Evolutionary conservation across 768 basidiomycete genomes (phyloP), one percentile per base, ranked within the genome.

Genomic region (Kwoniella sp.): DNA sequence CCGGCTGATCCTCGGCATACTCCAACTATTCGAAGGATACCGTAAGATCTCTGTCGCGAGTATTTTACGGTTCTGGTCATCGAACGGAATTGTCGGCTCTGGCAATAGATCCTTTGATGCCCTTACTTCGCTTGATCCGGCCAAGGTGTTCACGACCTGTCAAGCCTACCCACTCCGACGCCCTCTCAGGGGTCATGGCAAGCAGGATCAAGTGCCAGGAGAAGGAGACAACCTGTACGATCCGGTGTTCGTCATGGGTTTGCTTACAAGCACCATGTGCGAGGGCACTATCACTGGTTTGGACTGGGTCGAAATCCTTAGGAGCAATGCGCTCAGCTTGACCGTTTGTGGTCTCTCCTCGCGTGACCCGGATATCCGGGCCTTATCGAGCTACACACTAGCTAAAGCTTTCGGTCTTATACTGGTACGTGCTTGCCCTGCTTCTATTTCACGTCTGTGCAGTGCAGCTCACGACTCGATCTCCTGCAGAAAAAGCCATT

Each of bases 261-360:
- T 92, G n/a, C 85, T 88, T 37, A 83, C 85, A 3, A 84, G 87
- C 55, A 85, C 87, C 77, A 81, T 93, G n/a, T 80, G 81, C 1
- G 86, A 88, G 33, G 83, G 82, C 55, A 65, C 64, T 0, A 77
- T 83, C 0, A 86, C 86, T 0, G 84, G 86, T 0, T 80, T 88
- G 63, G 85, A 83, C n/a, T 95, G 92, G 92, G 88, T 94, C 15
- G 88, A 90, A 71, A 77, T 96, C 19, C 88, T 94, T 75, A 82
- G 92, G 67, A 89, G 88, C 7, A 93, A 95, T 68, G 82, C 88
- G 12, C 84, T 89, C 13, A 85, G 89, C 49, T 68, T 97, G 52
- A 83, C 90, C 1, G 84, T 95, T 22, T 85, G 89, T 15, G 83
- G 86, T 0, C 77, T 96, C 52, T 89, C 91, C 0, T 85, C 88